phyloP scores from a whole-genome alignment of 129 eudicot genomes.

The Lactuca sativa region DNA sequence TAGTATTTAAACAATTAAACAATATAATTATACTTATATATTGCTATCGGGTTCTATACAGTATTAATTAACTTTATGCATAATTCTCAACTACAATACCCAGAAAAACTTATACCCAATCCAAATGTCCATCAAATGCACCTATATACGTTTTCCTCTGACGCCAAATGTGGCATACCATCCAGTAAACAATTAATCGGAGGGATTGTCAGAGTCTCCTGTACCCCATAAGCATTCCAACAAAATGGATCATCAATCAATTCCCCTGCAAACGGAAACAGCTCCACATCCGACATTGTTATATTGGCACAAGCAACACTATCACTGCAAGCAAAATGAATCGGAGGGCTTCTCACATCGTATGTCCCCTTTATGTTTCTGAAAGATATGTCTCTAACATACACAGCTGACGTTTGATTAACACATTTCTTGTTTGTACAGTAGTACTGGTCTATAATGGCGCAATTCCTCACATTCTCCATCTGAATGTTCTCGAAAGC shows the following conservation, averaged over 20 bases:
- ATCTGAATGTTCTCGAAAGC: conserved; percentile 83
- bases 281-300: conserved; percentile 94
- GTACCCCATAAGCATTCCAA: conserved; percentile 93
- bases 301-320: conserved; percentile 84
- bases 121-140: conserved; percentile 24
- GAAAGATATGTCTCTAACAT: conserved; percentile 60
- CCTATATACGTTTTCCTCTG: conserved; percentile 27
- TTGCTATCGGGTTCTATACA: conserved; percentile 11
- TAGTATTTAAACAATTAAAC: no score
- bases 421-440: conserved; percentile 74
- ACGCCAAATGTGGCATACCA: conserved; percentile 58
- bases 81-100: not conserved
- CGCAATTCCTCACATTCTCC: conserved; percentile 87
- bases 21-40: no score
- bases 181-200: conserved; percentile 88
- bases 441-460: conserved; percentile 87
- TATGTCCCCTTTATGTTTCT: conserved; percentile 91
- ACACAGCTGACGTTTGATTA: conserved; percentile 83
- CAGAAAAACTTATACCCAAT: no score
- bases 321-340: conserved; percentile 97
- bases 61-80: conserved; percentile 24
- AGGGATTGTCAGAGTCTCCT: conserved; percentile 86
- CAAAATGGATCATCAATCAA: conserved; percentile 89
- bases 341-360: conserved; percentile 81
- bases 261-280: conserved; percentile 72